Evolutionary conservation across 768 basidiomycete species (phyloP).

Genomic region (Termitomyces sp.): DNA sequence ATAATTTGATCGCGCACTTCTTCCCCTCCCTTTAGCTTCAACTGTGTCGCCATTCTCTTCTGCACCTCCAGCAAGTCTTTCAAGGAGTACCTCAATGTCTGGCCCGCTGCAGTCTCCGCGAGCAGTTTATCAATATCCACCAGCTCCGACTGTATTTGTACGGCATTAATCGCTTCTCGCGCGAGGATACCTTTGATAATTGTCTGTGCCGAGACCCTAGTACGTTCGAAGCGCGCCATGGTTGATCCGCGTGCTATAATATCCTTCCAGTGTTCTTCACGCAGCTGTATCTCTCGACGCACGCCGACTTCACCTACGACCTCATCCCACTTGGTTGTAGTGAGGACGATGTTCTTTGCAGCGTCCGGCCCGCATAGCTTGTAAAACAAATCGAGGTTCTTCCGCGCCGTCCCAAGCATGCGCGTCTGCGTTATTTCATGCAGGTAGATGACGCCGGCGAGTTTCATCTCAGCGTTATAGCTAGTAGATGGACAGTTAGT

Average conservation of each 20-base stretch:
- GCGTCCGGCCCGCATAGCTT: constrained; percentile 9
- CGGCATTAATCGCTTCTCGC: constrained; percentile 5
- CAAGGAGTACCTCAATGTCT: constrained; percentile 19
- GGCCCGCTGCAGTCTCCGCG: constrained; percentile 25
- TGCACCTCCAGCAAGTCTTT: constrained; percentile 21
- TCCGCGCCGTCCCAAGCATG: constrained; percentile 8
- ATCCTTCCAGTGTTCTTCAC: constrained; percentile 4
- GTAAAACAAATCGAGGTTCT: constrained; percentile 14
- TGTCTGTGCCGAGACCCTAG: background rate
- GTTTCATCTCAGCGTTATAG: constrained; percentile 10
- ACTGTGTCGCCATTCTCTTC: constrained; percentile 14
- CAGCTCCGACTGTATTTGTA: constrained; percentile 26
- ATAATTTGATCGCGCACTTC: constrained; percentile 11
- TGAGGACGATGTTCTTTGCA: constrained; percentile 9
- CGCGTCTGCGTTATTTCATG: constrained; percentile 13
- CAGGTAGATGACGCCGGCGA: constrained; percentile 13
- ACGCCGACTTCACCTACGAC: background rate
- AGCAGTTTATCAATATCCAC: constrained; percentile 21
- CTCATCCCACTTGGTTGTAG: constrained; percentile 12
- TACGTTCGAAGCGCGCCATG: constrained; percentile 5
- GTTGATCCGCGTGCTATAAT: background rate
- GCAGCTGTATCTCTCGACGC: constrained; percentile 4
- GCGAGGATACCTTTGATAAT: constrained; percentile 7
- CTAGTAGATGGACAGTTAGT: background rate
- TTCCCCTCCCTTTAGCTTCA: constrained; percentile 9